These are phyloP conservation scores for Fusarium sp. DNA, from an alignment of 2,329 filamentous ascomycete species.

Conservation along the genomic window DNA sequence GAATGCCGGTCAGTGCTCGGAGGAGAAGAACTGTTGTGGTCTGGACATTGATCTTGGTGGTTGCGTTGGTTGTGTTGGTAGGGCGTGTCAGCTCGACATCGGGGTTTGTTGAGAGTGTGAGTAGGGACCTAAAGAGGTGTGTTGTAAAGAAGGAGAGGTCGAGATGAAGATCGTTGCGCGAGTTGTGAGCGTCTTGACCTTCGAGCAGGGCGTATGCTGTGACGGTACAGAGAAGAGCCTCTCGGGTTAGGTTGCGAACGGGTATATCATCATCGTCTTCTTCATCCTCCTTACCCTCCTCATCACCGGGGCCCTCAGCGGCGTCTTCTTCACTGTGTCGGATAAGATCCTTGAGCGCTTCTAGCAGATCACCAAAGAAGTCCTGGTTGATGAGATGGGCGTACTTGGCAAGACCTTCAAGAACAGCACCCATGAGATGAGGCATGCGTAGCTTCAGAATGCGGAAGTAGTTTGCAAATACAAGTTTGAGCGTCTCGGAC, in stretches of 20 bases:
- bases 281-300: slow-evolving; percentile 60
- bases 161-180: slow-evolving; percentile 82
- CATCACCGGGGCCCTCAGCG: slow-evolving; percentile 56
- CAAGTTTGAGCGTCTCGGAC: slow-evolving; percentile 93
- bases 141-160: slow-evolving; percentile 96
- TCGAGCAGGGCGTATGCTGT: slow-evolving; percentile 97
- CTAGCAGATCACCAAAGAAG: slow-evolving; percentile 96
- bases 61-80: slow-evolving; percentile 55
- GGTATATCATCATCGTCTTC: slow-evolving; percentile 59
- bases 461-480: slow-evolving; percentile 95
- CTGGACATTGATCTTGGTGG: slow-evolving; percentile 86
- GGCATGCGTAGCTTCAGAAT: slow-evolving; percentile 86
- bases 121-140: slow-evolving; percentile 88
- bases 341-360: slow-evolving; percentile 94
- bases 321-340: slow-evolving; percentile 74
- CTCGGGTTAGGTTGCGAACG: slow-evolving; percentile 80
- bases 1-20: slow-evolving; percentile 83
- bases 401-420: slow-evolving; percentile 94
- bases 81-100: slow-evolving; percentile 82
- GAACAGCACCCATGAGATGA: slow-evolving; percentile 93
- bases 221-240: slow-evolving; percentile 92
- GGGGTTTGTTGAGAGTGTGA: slow-evolving; percentile 81
- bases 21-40: slow-evolving; percentile 94
- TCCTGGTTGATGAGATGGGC: slow-evolving; percentile 98
- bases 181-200: slow-evolving; percentile 91